These are phyloP conservation scores for Aspergillus felis DNA, from an alignment of 2,329 filamentous ascomycete species.

Conservation along the genomic window DNA sequence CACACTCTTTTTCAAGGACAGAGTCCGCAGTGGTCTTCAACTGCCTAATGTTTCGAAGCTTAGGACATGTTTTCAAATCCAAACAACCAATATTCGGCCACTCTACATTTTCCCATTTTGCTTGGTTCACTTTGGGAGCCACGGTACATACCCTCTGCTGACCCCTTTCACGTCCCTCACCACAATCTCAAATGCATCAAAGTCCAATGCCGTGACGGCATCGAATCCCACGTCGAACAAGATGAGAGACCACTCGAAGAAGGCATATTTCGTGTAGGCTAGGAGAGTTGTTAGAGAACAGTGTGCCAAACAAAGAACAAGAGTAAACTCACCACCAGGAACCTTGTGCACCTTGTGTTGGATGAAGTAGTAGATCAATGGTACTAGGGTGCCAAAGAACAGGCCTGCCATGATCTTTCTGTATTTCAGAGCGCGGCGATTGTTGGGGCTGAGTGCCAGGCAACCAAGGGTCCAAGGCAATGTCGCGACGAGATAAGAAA, in stretches of 20 bases:
- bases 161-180: constrained; percentile 84
- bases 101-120: constrained; percentile 46
- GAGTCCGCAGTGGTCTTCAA: constrained; percentile 45
- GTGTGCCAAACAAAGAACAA: neutral
- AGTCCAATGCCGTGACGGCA: constrained; percentile 89
- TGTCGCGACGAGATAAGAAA: constrained; percentile 90
- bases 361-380: constrained; percentile 94
- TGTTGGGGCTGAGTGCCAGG: constrained; percentile 79
- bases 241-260: constrained; percentile 96
- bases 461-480: constrained; percentile 94
- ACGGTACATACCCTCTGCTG: constrained; percentile 97
- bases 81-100: constrained; percentile 39
- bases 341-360: constrained; percentile 97
- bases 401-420: constrained; percentile 76
- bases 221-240: constrained; percentile 96
- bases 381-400: constrained; percentile 89
- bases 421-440: constrained; percentile 78
- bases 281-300: constrained; percentile 2
- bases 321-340: constrained; percentile 68
- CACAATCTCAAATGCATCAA: constrained; percentile 79
- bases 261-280: constrained; percentile 94
- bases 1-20: constrained; percentile 71
- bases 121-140: constrained; percentile 78
- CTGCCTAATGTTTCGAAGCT: constrained; percentile 43
- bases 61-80: constrained; percentile 34